Evolutionary conservation across 768 basidiomycete species (phyloP), one percentile per base, ranked within the genome.

Genomic region (Russula emetica): DNA sequence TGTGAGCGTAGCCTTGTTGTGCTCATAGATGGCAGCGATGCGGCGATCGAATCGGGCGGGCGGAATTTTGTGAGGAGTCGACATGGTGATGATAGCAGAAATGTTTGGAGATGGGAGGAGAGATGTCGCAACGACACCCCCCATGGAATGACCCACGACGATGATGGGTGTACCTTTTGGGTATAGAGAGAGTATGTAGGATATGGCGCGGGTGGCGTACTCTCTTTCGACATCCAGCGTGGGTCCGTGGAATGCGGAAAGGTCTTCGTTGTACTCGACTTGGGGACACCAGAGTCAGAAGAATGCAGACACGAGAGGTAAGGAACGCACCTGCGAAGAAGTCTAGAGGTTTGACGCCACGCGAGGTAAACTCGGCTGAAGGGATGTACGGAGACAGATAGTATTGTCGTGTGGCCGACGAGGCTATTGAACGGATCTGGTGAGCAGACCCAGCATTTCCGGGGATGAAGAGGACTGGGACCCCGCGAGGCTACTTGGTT

Each of bases 181-280:
- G 73, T 98, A 97, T 30, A 85, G 77, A 0, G 88, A 86, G 44
- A 94, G 82, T 66, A 98, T 89, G 70, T 90, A 91, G 9, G 78
- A 74, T 62, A 97, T 84, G 16, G 88, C 87, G 49, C 80, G 77
- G 38, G 82, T 76, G 14, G 91, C 80, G 74, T 93, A 98, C 30
- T 78, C 74, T 24, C 86, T 88, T 75, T 99, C 89, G 5, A 91
- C 83, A 64, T 87, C 82, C 13, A 98, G 79, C 0, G 96, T 98
- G 0, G 88, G 82, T 0, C 92, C 92, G 75, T 98, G 93, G 69
- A 98, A 91, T 0, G 97, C 97, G 10, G 94, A 94, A 38, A 98
- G 83, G 70, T 98, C 97, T 74, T 98, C 97, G 71, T 98, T 97
- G 78, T 94, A 95, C 72, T 98, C 95, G 70, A 93, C 94, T 92